These are phyloP conservation scores for Blastobotrys malaysiensis DNA, from an alignment of 1,139 yeast species.

Conservation along the genomic window DNA sequence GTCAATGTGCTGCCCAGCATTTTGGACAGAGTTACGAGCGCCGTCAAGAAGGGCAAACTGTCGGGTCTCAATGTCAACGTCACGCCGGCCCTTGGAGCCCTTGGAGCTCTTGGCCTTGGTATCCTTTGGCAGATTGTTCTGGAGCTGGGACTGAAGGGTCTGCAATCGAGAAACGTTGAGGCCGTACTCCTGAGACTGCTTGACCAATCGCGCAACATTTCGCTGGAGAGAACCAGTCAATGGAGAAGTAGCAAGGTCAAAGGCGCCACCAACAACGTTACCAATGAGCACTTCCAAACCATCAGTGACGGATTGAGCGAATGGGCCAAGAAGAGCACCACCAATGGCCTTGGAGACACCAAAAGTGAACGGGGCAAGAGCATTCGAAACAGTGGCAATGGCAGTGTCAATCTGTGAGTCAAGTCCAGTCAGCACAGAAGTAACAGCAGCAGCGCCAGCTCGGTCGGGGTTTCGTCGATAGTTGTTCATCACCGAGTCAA, in stretches of 20 bases:
- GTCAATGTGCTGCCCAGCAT: background rate
- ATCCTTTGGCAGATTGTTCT: background rate
- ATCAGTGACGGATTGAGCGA: conserved; percentile 31
- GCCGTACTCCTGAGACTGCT: background rate
- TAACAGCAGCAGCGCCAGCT: conserved; percentile 24
- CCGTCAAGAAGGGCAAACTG: background rate
- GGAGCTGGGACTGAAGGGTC: background rate
- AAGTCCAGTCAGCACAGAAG: conserved; percentile 27
- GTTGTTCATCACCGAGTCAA: conserved; percentile 12
- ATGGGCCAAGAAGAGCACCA: conserved; percentile 27
- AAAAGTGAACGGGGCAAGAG: conserved; percentile 23
- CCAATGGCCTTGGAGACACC: conserved; percentile 26
- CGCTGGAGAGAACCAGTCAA: conserved; percentile 10
- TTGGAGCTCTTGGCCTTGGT: too few relatives aligned
- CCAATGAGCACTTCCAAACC: conserved; percentile 30
- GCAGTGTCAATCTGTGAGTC: conserved; percentile 32
- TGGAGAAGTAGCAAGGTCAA: conserved; percentile 14
- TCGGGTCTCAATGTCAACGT: background rate
- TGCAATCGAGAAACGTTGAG: background rate
- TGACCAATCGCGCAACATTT: conserved; percentile 13
- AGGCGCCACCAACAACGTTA: conserved; percentile 21
- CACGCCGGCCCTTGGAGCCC: background rate
- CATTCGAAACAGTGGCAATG: conserved; percentile 24
- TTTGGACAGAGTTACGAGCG: background rate
- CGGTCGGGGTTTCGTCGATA: conserved; percentile 19